Percentiles rank a stretch among this genome's conserved stretches.
Conservation (phyloP, 1,284 basidiomycete genomes). For the Neonothopanus nambi region DNA sequence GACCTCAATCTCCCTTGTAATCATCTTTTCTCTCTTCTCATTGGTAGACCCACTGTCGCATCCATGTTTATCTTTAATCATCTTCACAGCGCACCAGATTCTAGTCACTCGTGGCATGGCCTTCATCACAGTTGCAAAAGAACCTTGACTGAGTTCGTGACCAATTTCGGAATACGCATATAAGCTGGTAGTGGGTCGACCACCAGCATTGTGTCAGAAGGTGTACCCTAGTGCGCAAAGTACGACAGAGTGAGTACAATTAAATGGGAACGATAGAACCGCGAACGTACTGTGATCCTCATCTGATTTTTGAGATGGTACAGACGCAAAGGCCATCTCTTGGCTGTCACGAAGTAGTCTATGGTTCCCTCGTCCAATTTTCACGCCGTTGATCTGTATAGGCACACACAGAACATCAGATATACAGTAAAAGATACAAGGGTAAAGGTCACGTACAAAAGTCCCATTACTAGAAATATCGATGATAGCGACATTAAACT, state of each 20-base stretch:
- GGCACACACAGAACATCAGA: conserved; percentile 1
- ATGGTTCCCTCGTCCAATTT: conserved; percentile 57
- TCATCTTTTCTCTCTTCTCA: conserved; percentile 26
- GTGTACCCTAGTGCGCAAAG: conserved; percentile 14
- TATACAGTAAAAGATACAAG: conserved; percentile 1
- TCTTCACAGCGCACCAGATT: conserved; percentile 73
- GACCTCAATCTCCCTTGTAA: conserved; percentile 81
- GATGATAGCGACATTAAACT: conserved; percentile 62
- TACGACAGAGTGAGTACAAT: too few relatives aligned
- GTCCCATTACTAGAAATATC: conserved; percentile 87
- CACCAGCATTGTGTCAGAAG: conserved; percentile 48
- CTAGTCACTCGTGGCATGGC: conserved; percentile 62
- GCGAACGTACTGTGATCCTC: conserved; percentile 59
- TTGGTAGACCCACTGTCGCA: conserved; percentile 15
- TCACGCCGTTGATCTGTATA: conserved; percentile 68
- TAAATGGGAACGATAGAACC: conserved; percentile 7
- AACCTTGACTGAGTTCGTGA: conserved; percentile 73
- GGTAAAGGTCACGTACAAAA: conserved; percentile 56
- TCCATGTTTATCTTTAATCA: conserved; percentile 52
- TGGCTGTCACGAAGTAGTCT: conserved; percentile 75
- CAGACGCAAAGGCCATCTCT: conserved; percentile 79
- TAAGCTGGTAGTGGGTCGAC: conserved; percentile 48
- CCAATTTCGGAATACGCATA: conserved; percentile 66
- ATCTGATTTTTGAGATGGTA: conserved; percentile 34
- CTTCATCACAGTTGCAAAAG: conserved; percentile 79